These are phyloP conservation scores for Leccinum broughii DNA, from an alignment of 768 basidiomycete genomes.

Conservation along the genomic window DNA sequence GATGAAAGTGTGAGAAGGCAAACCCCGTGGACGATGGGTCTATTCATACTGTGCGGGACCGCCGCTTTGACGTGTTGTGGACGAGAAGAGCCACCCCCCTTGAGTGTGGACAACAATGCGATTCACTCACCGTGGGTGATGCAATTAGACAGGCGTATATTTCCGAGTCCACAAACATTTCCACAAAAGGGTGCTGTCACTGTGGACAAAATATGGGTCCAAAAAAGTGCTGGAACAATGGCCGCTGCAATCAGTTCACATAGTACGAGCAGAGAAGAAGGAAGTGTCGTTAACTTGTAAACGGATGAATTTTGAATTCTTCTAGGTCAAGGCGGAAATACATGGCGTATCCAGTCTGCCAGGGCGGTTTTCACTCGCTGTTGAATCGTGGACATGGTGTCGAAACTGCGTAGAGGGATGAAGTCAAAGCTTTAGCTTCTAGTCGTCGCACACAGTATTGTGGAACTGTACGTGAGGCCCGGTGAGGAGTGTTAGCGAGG, in stretches of 20 bases:
- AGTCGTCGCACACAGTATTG: neutral
- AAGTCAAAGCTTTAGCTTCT: no score
- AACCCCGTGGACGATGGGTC: neutral
- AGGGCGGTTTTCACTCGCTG: no score
- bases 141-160: no score
- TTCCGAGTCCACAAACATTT: slow-evolving; percentile 2
- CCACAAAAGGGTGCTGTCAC: neutral
- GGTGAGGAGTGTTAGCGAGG: neutral
- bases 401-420: neutral
- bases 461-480: neutral
- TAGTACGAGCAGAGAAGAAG: neutral
- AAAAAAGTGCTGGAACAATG: neutral
- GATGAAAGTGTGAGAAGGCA: neutral
- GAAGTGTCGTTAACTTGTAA: neutral
- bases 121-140: neutral
- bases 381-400: neutral
- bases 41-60: slow-evolving; percentile 15
- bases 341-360: no score
- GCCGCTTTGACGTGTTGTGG: slow-evolving; percentile 17
- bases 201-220: slow-evolving; percentile 6
- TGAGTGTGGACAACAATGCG: slow-evolving; percentile 14
- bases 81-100: neutral
- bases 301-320: neutral
- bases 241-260: neutral
- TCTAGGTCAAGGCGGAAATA: no score